phyloP scores from a whole-genome alignment of 2,329 filamentous ascomycete genomes.

The Fusarium acutatum region DNA sequence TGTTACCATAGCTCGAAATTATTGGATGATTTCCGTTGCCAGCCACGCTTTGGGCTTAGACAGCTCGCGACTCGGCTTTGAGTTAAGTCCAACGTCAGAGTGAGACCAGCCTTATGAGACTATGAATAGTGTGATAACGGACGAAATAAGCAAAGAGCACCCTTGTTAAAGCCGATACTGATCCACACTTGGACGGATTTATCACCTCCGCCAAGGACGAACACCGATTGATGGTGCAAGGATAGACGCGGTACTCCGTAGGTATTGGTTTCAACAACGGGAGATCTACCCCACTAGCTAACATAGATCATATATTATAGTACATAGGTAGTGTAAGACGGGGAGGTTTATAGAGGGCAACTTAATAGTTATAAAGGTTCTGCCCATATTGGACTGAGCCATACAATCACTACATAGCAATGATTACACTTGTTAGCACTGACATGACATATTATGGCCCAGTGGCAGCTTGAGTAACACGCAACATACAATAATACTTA shows the following conservation, averaged over 20 bases:
- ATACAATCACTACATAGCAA: not conserved
- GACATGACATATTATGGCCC: not conserved
- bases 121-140: not conserved
- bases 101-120: constrained; percentile 8
- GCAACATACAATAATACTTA: not conserved
- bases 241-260: not conserved
- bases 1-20: not conserved
- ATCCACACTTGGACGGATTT: not conserved
- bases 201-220: not conserved
- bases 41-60: constrained; percentile 5
- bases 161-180: not conserved
- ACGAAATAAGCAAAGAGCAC: not conserved
- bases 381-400: not conserved
- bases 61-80: constrained; percentile 38
- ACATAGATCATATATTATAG: not conserved
- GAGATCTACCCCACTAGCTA: not conserved
- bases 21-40: constrained; percentile 3
- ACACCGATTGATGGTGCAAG: not conserved
- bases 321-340: not conserved
- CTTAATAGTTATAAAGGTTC: not conserved
- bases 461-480: not conserved
- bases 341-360: not conserved
- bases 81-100: constrained; percentile 33
- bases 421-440: not conserved
- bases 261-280: not conserved